These are phyloP conservation scores for Cladorrhinum sp. DNA, from an alignment of 2,329 filamentous ascomycete genomes.

Conservation along the genomic window DNA sequence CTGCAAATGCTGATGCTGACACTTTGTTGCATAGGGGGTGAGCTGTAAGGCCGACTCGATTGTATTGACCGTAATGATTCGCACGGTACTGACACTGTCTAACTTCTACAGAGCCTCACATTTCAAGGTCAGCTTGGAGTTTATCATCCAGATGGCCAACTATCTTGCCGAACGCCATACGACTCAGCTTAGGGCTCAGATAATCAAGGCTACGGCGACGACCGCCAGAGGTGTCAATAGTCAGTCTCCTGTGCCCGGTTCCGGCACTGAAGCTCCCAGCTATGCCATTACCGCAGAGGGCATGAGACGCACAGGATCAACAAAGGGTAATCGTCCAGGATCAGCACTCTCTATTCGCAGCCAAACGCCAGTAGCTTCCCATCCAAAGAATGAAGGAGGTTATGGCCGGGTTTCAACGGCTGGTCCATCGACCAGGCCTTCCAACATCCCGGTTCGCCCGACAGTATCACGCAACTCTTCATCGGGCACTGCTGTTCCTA, in stretches of 20 bases:
- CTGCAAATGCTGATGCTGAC: conserved; percentile 11
- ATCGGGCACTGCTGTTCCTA: conserved; percentile 41
- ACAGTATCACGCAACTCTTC: conserved; percentile 46
- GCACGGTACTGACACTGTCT: conserved; percentile 26
- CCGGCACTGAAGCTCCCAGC: conserved; percentile 42
- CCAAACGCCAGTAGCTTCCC: conserved; percentile 45
- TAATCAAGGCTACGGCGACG: conserved; percentile 59
- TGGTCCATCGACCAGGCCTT: conserved; percentile 41
- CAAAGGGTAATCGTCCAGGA: conserved; percentile 41
- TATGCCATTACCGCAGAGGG: conserved; percentile 40
- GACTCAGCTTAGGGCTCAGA: conserved; percentile 84
- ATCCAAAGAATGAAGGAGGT: conserved; percentile 44
- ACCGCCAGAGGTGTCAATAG: conserved; percentile 54
- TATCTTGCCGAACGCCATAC: conserved; percentile 91
- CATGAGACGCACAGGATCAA: conserved; percentile 52
- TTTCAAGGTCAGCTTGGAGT: conserved; percentile 83
- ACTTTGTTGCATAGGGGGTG: conserved; percentile 58
- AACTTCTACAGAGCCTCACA: conserved; percentile 56
- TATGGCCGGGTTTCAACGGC: conserved; percentile 33
- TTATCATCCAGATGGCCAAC: conserved; percentile 88
- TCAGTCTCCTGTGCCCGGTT: conserved; percentile 55
- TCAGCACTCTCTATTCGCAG: conserved; percentile 57
- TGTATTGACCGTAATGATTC: background rate
- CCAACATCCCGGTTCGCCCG: conserved; percentile 38
- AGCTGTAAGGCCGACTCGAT: conserved; percentile 55